Evolutionary conservation across 495 filamentous ascomycete species (phyloP), one percentile per base, ranked within the genome.

Genomic region (Filosporella fistucella): DNA sequence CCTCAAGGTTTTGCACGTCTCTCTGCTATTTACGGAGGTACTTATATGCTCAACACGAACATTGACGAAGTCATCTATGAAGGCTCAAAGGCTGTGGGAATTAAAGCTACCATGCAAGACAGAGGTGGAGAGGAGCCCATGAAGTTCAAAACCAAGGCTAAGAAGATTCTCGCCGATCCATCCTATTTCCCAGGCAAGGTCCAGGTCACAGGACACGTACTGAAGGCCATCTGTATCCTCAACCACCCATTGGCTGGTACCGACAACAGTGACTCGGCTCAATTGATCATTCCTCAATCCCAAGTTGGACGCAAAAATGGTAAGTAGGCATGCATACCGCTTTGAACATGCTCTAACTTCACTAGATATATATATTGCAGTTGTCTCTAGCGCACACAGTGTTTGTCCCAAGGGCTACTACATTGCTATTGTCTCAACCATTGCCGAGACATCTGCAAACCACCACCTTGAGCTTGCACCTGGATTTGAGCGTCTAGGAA

Each of bases 391-490:
- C 22, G 88, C 91, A 8, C 94, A 97, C 75, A 97, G 95, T 62
- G 94, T 97, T 57, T 97, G 94, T 72, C 93, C 94, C 45, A 95
- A 95, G 76, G 93, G 91, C 33, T 97, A 96, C 78, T 97, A 95
- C 72, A 89, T 99, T 56, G 94, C 93, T 51, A 96, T 96, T 56
- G 90, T 99, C 43, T 95, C 89, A 40, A 99, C 94, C 48, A 95
- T 99, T 55, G 88, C 95, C 56, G 93, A 99, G 75, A 83, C 81
- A 32, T 71, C 80, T 51, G 82, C 85, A 50, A 97, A 99, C 75
- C 91, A 94, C 69, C 94, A 97, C 65, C 66, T 95, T 21, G 93
- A 99, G 70, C 82, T 99, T 3, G 85, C 91, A 64, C 84, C 91
- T 18, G 93, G 93, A 47, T 86, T 99, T 52, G 90, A 97, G 62